A percentile compares a stretch with the other conserved stretches of the same genome.
Evolutionary conservation across 352 stramenopile species (phyloP).

Genomic region (Phytophthora fragariae): DNA sequence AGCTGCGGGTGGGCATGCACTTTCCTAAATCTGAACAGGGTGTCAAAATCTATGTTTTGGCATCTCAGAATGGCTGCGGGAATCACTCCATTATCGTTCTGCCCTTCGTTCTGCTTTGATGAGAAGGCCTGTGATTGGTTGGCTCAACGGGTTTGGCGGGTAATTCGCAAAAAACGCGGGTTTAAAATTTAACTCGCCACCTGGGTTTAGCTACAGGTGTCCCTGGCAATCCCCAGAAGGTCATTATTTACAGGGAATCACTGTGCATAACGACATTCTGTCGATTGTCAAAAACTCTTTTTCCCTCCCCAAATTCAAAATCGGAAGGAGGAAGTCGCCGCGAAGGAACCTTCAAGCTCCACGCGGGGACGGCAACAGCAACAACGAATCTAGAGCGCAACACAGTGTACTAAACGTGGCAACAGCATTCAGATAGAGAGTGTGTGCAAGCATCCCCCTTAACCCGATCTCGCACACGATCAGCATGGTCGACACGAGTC

Average conservation of each 20-base stretch:
- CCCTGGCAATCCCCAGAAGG: not conserved
- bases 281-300: conserved; percentile 6
- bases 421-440: not conserved
- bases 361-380: conserved; percentile 1
- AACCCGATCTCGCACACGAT: not conserved
- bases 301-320: conserved; percentile 44
- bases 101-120: not conserved
- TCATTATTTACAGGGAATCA: conserved; percentile 13
- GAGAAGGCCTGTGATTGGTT: not conserved
- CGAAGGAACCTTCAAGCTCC: conserved; percentile 38
- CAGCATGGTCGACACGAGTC: conserved; percentile 44
- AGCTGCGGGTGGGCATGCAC: no score
- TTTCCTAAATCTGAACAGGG: no score
- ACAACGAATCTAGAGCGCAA: not conserved
- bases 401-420: not conserved
- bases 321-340: conserved; percentile 58
- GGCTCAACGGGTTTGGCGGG: conserved; percentile 23
- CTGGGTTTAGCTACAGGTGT: conserved; percentile 5
- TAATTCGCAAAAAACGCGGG: conserved; percentile 29
- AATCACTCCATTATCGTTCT: no score
- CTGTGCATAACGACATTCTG: not conserved
- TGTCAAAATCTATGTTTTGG: no score
- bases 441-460: not conserved
- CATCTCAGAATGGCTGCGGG: no score
- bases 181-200: conserved; percentile 6